Base-by-base conservation (phyloP, 805 yeast species). In the Ogataea glucozyma region DNA sequence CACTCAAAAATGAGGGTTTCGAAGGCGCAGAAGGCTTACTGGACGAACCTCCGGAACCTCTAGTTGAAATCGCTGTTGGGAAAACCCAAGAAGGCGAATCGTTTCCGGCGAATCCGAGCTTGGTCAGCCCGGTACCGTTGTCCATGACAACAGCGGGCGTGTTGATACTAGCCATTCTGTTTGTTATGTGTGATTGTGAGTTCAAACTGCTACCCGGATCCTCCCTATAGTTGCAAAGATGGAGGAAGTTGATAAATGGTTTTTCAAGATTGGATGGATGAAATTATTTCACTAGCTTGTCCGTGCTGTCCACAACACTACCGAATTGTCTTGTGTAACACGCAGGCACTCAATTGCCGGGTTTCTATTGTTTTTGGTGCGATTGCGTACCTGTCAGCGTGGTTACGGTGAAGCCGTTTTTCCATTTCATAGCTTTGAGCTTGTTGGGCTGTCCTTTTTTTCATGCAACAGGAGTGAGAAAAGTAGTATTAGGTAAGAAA, bases 121-220 rank as follows among this genome's bases (percentile, higher is more conserved):
- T 93, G 62, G 99, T 93, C 56, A 90, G 75, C 53, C 99, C 99
- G 56, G 99, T 93, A 76, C 99, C 99, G 65, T 91, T 91, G 75
- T 48, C 62, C 97, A 89, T 89, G 64, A 89, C 96, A 73, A 89
- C 91, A 46, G 97, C 96, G 30, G 97, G 97, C 46, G 87, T 83
- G 52, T 82, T 82, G 67, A 81, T 70, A 61, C 78, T 72, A n/a
- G 51, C 48, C 53, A 49, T 47, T 16, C 24, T 44, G 22, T 11
- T 14, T 13, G 18, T 21, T 31, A 13, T 16, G 14, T 21, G 23
- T 9, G 9, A n/a, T 16, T 21, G 23, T 9, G 9, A n/a, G 11
- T 14, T 16, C 19, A 6, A 14, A 27, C 16, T 20, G 36, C 22
- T 30, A 30, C 16, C 29, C 38, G 38, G 27, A 24, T 20, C 39